These are phyloP conservation scores for Parietichytrium sp. DNA, from an alignment of 108 stramenopile genomes.

Conservation along the genomic window DNA sequence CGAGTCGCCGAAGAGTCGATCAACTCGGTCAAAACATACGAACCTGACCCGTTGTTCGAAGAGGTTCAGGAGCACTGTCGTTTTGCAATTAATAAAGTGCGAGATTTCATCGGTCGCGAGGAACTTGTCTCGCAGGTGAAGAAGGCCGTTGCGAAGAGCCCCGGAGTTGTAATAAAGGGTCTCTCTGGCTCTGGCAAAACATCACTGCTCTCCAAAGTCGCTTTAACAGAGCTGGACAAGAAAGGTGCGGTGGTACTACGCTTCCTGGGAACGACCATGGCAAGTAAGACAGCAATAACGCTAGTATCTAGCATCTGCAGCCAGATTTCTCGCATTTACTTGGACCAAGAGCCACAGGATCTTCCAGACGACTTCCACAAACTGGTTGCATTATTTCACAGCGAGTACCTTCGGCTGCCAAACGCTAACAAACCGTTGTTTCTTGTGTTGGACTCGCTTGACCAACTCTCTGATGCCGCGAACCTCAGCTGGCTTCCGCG, in stretches of 20 bases:
- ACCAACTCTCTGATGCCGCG: neutral
- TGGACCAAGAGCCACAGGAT: neutral
- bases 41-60: neutral
- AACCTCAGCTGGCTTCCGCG: neutral
- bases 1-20: neutral
- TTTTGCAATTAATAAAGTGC: neutral
- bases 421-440: neutral
- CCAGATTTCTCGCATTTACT: neutral
- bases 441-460: slow-evolving; percentile 16
- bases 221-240: neutral
- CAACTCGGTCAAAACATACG: neutral
- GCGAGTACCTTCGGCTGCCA: neutral
- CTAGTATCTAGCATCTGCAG: neutral
- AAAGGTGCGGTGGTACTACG: neutral
- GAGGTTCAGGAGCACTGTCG: slow-evolving; percentile 1
- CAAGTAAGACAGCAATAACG: neutral
- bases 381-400: neutral
- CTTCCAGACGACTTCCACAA: neutral
- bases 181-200: slow-evolving; percentile 29
- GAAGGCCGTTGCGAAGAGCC: neutral
- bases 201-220: neutral
- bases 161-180: neutral
- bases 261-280: neutral
- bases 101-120: neutral
- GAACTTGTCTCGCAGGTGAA: neutral